Conservation (phyloP, 1,139 yeast species). For the Spencermartinsiella ligniputridi region DNA sequence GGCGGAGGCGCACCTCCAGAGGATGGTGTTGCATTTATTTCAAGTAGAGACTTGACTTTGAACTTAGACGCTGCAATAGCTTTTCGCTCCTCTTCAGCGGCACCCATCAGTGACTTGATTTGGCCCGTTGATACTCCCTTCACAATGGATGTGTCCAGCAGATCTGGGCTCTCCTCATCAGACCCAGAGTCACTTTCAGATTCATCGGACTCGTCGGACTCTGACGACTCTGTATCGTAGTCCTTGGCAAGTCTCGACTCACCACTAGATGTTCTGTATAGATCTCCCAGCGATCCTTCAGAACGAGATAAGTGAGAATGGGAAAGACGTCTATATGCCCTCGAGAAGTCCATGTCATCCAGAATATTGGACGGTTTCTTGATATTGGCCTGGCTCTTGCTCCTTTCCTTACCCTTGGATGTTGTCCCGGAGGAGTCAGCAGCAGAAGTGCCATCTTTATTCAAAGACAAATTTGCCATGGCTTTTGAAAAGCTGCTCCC, state of each 20-base stretch:
- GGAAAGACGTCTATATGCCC: conserved; percentile 25
- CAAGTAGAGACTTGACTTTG: conserved; percentile 31
- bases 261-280: conserved; percentile 9
- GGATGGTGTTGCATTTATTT: conserved; percentile 37
- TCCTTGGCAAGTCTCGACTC: conserved; percentile 11
- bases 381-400: neutral
- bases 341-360: conserved; percentile 19
- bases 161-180: conserved; percentile 24
- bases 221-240: conserved; percentile 16
- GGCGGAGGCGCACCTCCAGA: conserved; percentile 43
- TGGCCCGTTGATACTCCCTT: neutral
- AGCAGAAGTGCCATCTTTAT: conserved; percentile 2
- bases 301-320: conserved; percentile 21
- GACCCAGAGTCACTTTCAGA: conserved; percentile 21
- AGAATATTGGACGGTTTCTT: neutral
- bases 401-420: conserved; percentile 1
- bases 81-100: conserved; percentile 5
- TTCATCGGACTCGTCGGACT: conserved; percentile 10
- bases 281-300: conserved; percentile 25
- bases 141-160: conserved; percentile 19
- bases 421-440: neutral
- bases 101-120: neutral
- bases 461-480: neutral
- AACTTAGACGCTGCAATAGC: conserved; percentile 1
- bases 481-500: neutral